phyloP scores from a whole-genome alignment of 768 basidiomycete species.

The Leccinum boreale region DNA sequence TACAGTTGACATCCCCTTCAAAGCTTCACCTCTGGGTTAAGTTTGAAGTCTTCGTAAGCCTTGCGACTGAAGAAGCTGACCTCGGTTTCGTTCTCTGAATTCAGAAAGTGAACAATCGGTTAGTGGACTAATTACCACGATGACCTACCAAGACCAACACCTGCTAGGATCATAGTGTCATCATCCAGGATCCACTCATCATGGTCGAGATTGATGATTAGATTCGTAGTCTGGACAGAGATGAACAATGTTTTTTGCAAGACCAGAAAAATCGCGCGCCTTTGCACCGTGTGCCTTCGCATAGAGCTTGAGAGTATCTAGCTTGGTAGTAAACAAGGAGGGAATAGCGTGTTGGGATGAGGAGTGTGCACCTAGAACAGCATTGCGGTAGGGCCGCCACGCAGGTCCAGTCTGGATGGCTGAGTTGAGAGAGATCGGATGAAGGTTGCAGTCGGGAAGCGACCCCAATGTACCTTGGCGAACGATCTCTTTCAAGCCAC shows the following conservation, averaged over 20 bases:
- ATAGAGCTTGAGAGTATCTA: conserved; percentile 94
- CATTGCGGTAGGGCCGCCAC: conserved; percentile 87
- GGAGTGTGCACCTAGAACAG: conserved; percentile 54
- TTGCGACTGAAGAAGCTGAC: conserved; percentile 84
- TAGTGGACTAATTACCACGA: not conserved
- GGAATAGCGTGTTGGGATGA: not conserved
- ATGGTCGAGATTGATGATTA: conserved; percentile 96
- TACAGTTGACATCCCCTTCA: not conserved
- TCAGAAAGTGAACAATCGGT: not conserved
- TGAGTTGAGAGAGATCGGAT: conserved; percentile 29
- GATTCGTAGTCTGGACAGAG: conserved; percentile 75
- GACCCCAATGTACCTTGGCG: conserved; percentile 50
- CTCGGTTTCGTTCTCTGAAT: conserved; percentile 91
- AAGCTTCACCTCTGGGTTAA: conserved; percentile 63
- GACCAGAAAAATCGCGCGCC: conserved; percentile 37
- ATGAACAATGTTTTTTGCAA: not conserved
- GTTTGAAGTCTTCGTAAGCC: conserved; percentile 77
- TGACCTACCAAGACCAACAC: conserved; percentile 71
- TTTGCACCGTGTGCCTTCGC: conserved; percentile 94
- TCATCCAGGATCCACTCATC: conserved; percentile 90
- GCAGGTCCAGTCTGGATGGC: conserved; percentile 70
- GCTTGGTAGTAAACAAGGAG: conserved; percentile 2
- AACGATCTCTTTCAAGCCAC: conserved; percentile 69
- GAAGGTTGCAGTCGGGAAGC: not conserved
- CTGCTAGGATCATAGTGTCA: conserved; percentile 59